A percentile compares a stretch with the other conserved stretches of the same genome.
Evolutionary conservation across 192 early-diverging fungal genomes (phyloP).

Genomic region (Podila epigama): DNA sequence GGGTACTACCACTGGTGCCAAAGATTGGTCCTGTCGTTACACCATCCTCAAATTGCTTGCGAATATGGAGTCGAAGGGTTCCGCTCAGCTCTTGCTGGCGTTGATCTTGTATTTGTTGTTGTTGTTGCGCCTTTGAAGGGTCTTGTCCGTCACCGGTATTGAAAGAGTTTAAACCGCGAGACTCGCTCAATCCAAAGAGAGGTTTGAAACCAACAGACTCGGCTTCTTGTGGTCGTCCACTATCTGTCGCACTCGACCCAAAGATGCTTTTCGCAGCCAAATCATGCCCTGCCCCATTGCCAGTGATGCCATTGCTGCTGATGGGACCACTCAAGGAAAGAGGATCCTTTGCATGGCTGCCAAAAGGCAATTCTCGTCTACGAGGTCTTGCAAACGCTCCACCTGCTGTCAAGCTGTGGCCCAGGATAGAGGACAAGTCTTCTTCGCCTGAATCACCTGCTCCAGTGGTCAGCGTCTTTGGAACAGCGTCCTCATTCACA

Average conservation of each 20-base stretch:
- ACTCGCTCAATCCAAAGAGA: conserved; percentile 23
- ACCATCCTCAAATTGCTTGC: not conserved
- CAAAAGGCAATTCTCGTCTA: conserved; percentile 13
- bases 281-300: conserved; percentile 1
- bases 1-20: not conserved
- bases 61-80: not conserved
- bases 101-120: not conserved
- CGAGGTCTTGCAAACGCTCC: conserved; percentile 20
- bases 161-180: conserved; percentile 5
- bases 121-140: conserved; percentile 9
- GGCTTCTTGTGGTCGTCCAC: not conserved
- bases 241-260: conserved; percentile 1
- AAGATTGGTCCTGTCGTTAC: not conserved
- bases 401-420: conserved; percentile 34
- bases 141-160: not conserved
- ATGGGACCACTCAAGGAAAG: conserved; percentile 9
- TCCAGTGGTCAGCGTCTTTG: not conserved
- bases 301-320: not conserved
- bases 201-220: conserved; percentile 31
- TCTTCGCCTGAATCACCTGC: conserved; percentile 18
- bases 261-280: not conserved
- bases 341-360: conserved; percentile 4
- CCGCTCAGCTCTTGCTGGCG: not conserved
- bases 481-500: not conserved
- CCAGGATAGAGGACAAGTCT: conserved; percentile 30